Evolutionary conservation across 768 basidiomycete species (phyloP).

Genomic region (Boletus sp.): DNA sequence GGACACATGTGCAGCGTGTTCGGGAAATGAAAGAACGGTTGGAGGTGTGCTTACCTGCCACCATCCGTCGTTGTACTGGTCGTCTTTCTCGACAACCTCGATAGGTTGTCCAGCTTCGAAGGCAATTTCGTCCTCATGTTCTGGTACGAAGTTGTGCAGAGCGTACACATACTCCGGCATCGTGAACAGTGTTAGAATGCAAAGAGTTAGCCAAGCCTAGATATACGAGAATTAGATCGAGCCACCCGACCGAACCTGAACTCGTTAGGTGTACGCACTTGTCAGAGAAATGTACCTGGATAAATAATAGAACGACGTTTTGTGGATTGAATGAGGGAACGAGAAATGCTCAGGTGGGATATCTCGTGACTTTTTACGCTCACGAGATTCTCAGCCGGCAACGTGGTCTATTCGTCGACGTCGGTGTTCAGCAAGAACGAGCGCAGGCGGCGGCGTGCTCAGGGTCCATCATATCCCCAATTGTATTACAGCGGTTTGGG

Average conservation of each 20-base stretch:
- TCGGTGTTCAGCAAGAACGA: conserved; percentile 4
- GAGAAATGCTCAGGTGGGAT: not conserved
- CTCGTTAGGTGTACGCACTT: no score
- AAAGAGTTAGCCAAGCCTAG: not conserved
- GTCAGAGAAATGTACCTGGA: not conserved
- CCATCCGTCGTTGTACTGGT: conserved; percentile 93
- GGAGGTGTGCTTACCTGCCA: conserved; percentile 59
- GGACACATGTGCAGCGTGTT: conserved; percentile 3
- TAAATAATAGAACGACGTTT: not conserved
- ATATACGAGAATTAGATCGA: not conserved
- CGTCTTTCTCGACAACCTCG: conserved; percentile 90
- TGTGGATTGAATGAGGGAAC: not conserved
- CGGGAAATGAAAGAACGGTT: conserved; percentile 6
- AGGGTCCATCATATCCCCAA: not conserved
- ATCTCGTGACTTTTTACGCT: not conserved
- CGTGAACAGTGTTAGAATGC: conserved; percentile 4
- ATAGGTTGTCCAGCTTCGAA: conserved; percentile 86
- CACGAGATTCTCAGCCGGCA: conserved; percentile 1
- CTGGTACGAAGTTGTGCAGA: conserved; percentile 83
- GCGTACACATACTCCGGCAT: conserved; percentile 89
- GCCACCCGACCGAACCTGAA: no score
- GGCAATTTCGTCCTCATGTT: conserved; percentile 90
- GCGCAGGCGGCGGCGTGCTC: conserved; percentile 4
- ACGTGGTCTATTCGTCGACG: conserved; percentile 13
- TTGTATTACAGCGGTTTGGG: no score